These are phyloP conservation scores for Sporothrix curviconia DNA, from an alignment of 2,329 filamentous ascomycete species.

Conservation along the genomic window DNA sequence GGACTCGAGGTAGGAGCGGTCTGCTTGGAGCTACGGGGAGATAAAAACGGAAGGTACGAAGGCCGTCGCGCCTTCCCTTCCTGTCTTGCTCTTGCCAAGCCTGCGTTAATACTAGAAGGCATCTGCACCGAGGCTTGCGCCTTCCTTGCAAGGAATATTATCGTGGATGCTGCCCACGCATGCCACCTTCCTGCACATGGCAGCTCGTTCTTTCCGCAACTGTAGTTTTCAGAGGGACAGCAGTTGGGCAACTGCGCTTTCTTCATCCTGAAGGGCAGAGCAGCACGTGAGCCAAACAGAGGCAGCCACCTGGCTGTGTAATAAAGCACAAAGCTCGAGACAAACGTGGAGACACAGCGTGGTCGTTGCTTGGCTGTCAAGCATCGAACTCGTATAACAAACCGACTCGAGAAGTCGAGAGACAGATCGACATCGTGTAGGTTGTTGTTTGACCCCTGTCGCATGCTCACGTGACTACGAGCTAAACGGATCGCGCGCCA, in stretches of 20 bases:
- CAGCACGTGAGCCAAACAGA: constrained; percentile 1
- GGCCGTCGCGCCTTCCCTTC: constrained; percentile 1
- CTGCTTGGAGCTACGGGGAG: too few relatives aligned
- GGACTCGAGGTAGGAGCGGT: background rate
- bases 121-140: too few relatives aligned
- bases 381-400: too few relatives aligned
- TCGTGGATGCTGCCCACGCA: too few relatives aligned
- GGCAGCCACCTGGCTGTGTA: background rate
- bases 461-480: background rate
- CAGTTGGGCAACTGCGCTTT: too few relatives aligned
- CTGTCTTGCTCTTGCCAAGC: too few relatives aligned
- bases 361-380: background rate
- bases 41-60: background rate
- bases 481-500: background rate
- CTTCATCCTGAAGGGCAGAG: background rate
- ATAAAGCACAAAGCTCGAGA: too few relatives aligned
- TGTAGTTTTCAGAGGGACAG: too few relatives aligned
- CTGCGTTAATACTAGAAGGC: too few relatives aligned
- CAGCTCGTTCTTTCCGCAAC: background rate
- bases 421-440: too few relatives aligned
- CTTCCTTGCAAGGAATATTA: background rate
- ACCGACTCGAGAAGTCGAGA: too few relatives aligned
- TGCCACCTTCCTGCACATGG: too few relatives aligned
- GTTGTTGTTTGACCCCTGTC: background rate
- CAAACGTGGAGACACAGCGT: background rate